A percentile compares a stretch with the other conserved stretches of the same genome.
phyloP scores from a whole-genome alignment of 192 early-diverging fungal genomes.

The Podila epicladia region DNA sequence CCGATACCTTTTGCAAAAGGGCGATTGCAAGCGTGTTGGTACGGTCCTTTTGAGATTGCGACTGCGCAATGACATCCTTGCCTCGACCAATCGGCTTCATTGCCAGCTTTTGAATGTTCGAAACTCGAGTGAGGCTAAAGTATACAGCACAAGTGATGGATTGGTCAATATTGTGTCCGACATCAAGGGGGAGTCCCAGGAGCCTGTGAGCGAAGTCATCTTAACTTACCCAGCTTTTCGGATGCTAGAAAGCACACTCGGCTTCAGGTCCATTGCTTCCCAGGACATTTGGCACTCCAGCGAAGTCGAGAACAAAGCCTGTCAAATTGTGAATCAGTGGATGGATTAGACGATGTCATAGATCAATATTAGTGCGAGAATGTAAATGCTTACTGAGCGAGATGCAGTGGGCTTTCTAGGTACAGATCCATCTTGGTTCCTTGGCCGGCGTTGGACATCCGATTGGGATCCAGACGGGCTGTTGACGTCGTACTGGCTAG shows the following conservation, averaged over 20 bases:
- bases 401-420: too few species aligned
- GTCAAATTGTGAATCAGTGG: too few species aligned
- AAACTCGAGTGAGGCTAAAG: conserved; percentile 19
- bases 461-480: too few species aligned
- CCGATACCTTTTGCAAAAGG: conserved; percentile 24
- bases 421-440: too few species aligned
- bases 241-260: conserved; percentile 22
- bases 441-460: too few species aligned
- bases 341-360: too few species aligned
- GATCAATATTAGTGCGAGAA: too few species aligned
- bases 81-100: conserved; percentile 33
- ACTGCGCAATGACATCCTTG: conserved; percentile 44
- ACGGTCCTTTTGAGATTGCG: conserved; percentile 47
- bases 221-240: conserved; percentile 25
- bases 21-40: conserved; percentile 43
- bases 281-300: conserved; percentile 43
- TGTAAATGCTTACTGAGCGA: too few species aligned
- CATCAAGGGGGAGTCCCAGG: not conserved
- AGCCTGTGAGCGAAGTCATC: not conserved
- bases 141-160: too few species aligned
- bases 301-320: conserved; percentile 27
- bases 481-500: too few species aligned
- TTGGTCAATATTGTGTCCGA: not conserved
- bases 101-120: conserved; percentile 46
- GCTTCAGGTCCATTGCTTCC: conserved; percentile 31